Percentiles rank a stretch among this genome's conserved stretches.
These are phyloP conservation scores for Arbutus unedo DNA, from an alignment of 148 eudicot genomes.

Conservation along the genomic window DNA sequence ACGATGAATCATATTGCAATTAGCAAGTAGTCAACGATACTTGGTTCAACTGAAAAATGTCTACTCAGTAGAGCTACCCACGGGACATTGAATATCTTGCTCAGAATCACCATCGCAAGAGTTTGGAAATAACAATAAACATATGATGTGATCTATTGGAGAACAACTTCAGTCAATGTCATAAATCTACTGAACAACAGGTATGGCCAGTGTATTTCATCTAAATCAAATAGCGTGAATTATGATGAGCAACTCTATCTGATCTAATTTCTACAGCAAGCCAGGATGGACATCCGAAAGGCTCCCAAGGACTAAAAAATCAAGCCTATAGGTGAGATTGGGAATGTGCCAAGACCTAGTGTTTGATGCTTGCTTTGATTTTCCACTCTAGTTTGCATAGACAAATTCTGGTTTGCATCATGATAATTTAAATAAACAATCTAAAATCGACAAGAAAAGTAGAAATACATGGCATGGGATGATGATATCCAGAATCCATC, in stretches of 20 bases:
- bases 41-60: background rate
- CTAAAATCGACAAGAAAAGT: background rate
- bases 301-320: background rate
- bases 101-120: background rate
- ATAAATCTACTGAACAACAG: background rate
- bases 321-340: conserved; percentile 9
- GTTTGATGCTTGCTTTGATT: background rate
- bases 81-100: background rate
- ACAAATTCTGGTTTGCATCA: background rate
- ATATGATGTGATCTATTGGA: background rate
- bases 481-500: background rate
- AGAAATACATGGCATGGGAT: background rate
- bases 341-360: background rate
- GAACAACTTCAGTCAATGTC: background rate
- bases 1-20: background rate
- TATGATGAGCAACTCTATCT: background rate
- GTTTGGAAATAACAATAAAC: background rate
- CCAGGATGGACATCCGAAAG: background rate
- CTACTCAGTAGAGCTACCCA: background rate
- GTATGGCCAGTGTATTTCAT: background rate
- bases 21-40: background rate
- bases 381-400: background rate
- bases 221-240: background rate
- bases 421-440: background rate
- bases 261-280: background rate